Evolutionary conservation across 192 early-diverging fungal species (phyloP).

Genomic region (Linnemannia zychae): DNA sequence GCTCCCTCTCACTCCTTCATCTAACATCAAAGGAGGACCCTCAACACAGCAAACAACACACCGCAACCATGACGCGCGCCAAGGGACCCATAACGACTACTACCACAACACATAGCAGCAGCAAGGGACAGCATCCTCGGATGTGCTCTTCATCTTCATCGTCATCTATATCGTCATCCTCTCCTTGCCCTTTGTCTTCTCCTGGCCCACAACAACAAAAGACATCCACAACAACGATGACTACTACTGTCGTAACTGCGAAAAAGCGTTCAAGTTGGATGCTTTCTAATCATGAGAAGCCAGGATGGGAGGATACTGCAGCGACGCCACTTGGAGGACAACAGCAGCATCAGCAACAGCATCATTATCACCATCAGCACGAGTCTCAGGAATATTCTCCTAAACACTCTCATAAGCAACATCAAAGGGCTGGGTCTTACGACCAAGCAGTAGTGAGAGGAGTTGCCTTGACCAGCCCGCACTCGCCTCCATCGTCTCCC

Average conservation of each 20-base stretch:
- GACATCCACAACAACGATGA: neutral
- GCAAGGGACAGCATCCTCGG: neutral
- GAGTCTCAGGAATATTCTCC: neutral
- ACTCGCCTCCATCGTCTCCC: neutral
- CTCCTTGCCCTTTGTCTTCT: neutral
- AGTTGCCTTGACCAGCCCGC: neutral
- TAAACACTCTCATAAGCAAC: neutral
- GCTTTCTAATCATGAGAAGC: neutral
- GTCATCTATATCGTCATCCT: slow-evolving; percentile 11
- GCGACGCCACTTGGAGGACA: neutral
- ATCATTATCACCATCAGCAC: neutral
- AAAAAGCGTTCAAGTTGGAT: neutral
- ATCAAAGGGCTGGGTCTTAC: neutral
- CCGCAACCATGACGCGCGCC: neutral
- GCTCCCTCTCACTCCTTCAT: neutral
- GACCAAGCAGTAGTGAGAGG: neutral
- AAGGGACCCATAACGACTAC: neutral
- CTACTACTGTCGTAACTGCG: neutral
- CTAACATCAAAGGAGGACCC: neutral
- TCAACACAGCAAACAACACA: neutral
- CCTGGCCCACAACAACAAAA: neutral
- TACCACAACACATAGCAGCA: neutral
- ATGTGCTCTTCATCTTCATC: slow-evolving; percentile 2
- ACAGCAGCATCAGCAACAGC: neutral
- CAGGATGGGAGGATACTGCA: neutral